Evolutionary conservation across 495 filamentous ascomycete species (phyloP).

Genomic region (Penicillium flavigenum): DNA sequence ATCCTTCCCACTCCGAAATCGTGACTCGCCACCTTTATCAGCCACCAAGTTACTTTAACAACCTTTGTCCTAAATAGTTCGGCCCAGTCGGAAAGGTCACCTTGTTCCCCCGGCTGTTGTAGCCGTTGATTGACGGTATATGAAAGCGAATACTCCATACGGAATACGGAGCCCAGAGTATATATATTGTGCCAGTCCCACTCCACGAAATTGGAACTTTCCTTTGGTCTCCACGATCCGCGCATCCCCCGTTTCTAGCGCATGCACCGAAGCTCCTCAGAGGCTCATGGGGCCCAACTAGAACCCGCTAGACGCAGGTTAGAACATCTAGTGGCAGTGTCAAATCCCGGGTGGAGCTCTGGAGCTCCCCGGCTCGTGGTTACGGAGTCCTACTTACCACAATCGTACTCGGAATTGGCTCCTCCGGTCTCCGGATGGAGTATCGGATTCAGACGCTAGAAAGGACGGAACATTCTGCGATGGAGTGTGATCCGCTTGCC

Average conservation of each 20-base stretch:
- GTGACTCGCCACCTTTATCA: conserved; percentile 3
- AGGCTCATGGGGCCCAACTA: conserved; percentile 19
- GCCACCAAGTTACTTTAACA: not conserved
- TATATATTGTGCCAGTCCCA: conserved; percentile 21
- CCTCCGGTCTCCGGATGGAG: not conserved
- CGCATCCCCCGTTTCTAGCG: conserved; percentile 29
- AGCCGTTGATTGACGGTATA: conserved; percentile 23
- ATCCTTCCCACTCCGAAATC: not conserved
- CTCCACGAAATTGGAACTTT: conserved; percentile 23
- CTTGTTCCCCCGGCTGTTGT: conserved; percentile 15
- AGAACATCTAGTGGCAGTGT: conserved; percentile 25
- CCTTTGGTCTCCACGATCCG: conserved; percentile 29
- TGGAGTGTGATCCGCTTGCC: not conserved
- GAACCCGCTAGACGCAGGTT: conserved; percentile 29
- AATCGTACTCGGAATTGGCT: not conserved
- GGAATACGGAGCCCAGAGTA: no score
- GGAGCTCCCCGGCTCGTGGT: not conserved
- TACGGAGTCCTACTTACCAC: not conserved
- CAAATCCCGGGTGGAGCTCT: conserved; percentile 17
- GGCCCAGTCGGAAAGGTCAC: conserved; percentile 17
- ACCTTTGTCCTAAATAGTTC: not conserved
- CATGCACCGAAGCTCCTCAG: conserved; percentile 13
- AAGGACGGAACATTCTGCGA: conserved; percentile 1
- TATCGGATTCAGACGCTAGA: conserved; percentile 7
- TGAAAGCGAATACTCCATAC: conserved; percentile 10